A percentile compares a stretch with the other conserved stretches of the same genome.
These are phyloP conservation scores for Terana coerulea DNA, from an alignment of 768 basidiomycete genomes.

Conservation along the genomic window DNA sequence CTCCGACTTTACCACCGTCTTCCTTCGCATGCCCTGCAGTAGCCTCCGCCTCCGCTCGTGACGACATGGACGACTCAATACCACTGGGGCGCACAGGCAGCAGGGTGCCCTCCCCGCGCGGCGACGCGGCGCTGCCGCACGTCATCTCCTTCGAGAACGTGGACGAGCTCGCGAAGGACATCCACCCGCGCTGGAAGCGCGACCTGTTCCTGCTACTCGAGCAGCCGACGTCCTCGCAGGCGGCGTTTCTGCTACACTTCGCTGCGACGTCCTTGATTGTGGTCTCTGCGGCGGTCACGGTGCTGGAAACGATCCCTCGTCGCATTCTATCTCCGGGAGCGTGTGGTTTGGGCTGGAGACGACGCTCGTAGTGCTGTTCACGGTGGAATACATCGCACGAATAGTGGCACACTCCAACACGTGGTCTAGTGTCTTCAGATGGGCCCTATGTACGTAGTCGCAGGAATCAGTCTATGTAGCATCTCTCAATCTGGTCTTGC, in stretches of 20 bases:
- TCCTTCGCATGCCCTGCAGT: background rate
- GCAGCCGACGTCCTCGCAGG: slow-evolving; percentile 68
- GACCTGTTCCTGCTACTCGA: slow-evolving; percentile 71
- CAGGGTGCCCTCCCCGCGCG: slow-evolving; percentile 1
- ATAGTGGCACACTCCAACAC: slow-evolving; percentile 73
- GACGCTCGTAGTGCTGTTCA: slow-evolving; percentile 78
- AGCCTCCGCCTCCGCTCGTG: background rate
- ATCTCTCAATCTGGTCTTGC: too few species aligned
- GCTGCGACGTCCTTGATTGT: slow-evolving; percentile 69
- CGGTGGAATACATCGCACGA: slow-evolving; percentile 75
- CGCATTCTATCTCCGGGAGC: slow-evolving; percentile 63
- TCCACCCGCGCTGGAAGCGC: slow-evolving; percentile 54
- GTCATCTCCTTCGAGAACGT: slow-evolving; percentile 14
- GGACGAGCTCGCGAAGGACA: slow-evolving; percentile 14
- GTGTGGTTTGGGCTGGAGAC: slow-evolving; percentile 90
- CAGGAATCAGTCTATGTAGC: background rate
- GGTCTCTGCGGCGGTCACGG: slow-evolving; percentile 69
- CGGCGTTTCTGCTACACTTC: slow-evolving; percentile 76
- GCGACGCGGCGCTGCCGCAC: slow-evolving; percentile 7
- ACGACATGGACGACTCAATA: slow-evolving; percentile 5
- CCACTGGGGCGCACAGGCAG: background rate
- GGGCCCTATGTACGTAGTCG: slow-evolving; percentile 59
- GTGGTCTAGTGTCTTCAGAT: slow-evolving; percentile 56
- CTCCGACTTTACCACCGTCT: background rate
- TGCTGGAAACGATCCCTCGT: slow-evolving; percentile 79